These are phyloP conservation scores for Phalaenopsis aphrodite DNA, from an alignment of 106 monocot genomes.

Conservation along the genomic window DNA sequence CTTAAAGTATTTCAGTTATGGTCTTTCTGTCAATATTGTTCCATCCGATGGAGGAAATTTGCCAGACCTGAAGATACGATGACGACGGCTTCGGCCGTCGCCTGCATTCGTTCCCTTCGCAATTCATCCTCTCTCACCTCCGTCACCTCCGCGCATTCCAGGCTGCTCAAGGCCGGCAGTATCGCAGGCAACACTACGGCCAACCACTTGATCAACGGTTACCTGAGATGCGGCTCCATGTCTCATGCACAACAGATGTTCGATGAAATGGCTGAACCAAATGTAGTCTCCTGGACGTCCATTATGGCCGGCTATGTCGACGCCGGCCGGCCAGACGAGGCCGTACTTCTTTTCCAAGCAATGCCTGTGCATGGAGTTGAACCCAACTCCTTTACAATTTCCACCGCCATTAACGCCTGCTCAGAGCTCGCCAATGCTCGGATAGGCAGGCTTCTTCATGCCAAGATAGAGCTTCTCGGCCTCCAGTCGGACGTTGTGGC, in stretches of 20 bases:
- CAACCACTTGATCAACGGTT: slow-evolving; percentile 71
- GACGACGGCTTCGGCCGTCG: background rate
- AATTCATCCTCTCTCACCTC: background rate
- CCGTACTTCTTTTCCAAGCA: slow-evolving; percentile 24
- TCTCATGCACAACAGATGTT: slow-evolving; percentile 40
- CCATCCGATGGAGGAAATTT: background rate
- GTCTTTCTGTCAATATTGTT: background rate
- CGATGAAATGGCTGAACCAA: slow-evolving; percentile 42
- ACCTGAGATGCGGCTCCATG: slow-evolving; percentile 23
- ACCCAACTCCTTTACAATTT: slow-evolving; percentile 48
- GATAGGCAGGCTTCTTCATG: slow-evolving; percentile 41
- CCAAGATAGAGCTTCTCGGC: slow-evolving; percentile 35
- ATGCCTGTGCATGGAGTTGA: slow-evolving; percentile 25
- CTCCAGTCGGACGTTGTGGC: slow-evolving; percentile 45
- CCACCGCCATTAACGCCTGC: slow-evolving; percentile 51
- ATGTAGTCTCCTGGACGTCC: slow-evolving; percentile 76
- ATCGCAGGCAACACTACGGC: slow-evolving; percentile 7
- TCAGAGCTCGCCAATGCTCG: slow-evolving; percentile 28
- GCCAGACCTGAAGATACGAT: background rate
- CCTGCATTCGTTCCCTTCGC: background rate
- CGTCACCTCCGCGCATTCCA: slow-evolving; percentile 25
- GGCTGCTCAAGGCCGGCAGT: slow-evolving; percentile 40
- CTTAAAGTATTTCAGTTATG: too few species aligned
- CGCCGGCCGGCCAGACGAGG: slow-evolving; percentile 18
- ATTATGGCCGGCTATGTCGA: slow-evolving; percentile 54